Percentiles rank a stretch among this genome's conserved stretches.
Evolutionary conservation across 2,329 filamentous ascomycete species (phyloP).

Genomic region (Neopestalotiopsis sp.): DNA sequence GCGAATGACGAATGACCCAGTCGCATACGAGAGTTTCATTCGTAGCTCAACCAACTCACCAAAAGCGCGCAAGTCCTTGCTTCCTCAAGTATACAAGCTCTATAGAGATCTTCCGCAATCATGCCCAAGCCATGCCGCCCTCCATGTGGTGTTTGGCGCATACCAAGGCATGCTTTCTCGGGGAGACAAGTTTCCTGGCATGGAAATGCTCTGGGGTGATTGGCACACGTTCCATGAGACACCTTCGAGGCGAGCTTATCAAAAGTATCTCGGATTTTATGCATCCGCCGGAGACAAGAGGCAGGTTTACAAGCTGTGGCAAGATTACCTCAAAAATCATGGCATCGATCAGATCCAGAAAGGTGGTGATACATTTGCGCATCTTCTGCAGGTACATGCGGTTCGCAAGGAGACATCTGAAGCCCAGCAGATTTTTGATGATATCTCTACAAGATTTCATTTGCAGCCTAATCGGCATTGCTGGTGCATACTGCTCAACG

Average conservation of each 20-base stretch:
- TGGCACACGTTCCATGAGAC: conserved; percentile 49
- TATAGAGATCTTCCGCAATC: conserved; percentile 50
- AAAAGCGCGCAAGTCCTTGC: conserved; percentile 33
- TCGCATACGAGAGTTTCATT: conserved; percentile 52
- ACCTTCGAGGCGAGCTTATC: conserved; percentile 51
- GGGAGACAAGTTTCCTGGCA: conserved; percentile 43
- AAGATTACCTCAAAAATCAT: conserved; percentile 45
- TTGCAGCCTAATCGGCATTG: conserved; percentile 62
- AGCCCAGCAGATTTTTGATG: conserved; percentile 65
- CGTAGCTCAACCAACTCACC: conserved; percentile 28
- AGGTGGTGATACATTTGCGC: conserved; percentile 50
- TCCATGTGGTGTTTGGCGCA: conserved; percentile 50
- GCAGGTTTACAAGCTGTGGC: conserved; percentile 51
- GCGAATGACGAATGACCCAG: conserved; percentile 41
- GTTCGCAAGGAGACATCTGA: conserved; percentile 67
- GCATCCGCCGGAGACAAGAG: conserved; percentile 53
- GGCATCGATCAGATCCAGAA: conserved; percentile 37
- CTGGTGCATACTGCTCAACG: conserved; percentile 81
- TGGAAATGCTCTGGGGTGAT: conserved; percentile 55
- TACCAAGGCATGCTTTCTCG: conserved; percentile 38
- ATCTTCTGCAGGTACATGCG: conserved; percentile 75
- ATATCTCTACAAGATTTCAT: conserved; percentile 61
- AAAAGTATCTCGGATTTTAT: conserved; percentile 56
- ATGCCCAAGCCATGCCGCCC: conserved; percentile 42
- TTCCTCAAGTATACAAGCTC: conserved; percentile 49